Conservation (phyloP, 2,329 filamentous ascomycete species). For the Sclerotinia sclerotiorum region DNA sequence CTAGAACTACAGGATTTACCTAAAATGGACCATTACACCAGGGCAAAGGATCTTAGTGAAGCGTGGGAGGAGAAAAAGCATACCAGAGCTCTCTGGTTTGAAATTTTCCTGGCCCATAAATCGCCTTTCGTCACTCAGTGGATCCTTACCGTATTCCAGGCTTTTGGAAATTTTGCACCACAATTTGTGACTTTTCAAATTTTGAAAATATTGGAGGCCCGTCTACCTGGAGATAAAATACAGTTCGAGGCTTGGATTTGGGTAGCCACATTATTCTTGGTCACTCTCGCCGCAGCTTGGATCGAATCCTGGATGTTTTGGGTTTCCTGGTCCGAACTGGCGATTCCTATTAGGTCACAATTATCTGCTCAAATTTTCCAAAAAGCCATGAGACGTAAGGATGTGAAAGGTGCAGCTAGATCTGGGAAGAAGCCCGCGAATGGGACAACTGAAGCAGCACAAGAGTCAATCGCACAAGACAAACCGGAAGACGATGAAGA, state of each 20-base stretch:
- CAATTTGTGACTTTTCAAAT: slow-evolving; percentile 68
- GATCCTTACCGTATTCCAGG: slow-evolving; percentile 47
- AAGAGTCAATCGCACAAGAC: slow-evolving; percentile 32
- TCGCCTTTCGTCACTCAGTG: slow-evolving; percentile 58
- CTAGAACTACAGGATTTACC: slow-evolving; percentile 64
- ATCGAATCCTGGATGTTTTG: slow-evolving; percentile 67
- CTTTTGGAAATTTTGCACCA: slow-evolving; percentile 58
- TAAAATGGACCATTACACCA: slow-evolving; percentile 55
- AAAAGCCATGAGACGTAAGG: slow-evolving; percentile 75
- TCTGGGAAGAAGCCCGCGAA: slow-evolving; percentile 43
- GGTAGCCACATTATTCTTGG: slow-evolving; percentile 62
- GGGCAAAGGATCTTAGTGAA: slow-evolving; percentile 51
- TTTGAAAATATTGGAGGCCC: slow-evolving; percentile 61
- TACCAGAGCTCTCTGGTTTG: slow-evolving; percentile 57
- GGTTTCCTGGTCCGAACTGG: slow-evolving; percentile 62
- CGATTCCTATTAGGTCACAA: slow-evolving; percentile 66
- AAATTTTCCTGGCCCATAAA: slow-evolving; percentile 59
- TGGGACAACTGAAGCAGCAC: slow-evolving; percentile 29
- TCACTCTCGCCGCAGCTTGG: slow-evolving; percentile 54
- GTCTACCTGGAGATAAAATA: slow-evolving; percentile 47
- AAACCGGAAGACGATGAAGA: slow-evolving; percentile 43
- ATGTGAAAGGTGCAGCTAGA: slow-evolving; percentile 63
- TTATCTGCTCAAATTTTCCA: slow-evolving; percentile 72
- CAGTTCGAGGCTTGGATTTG: slow-evolving; percentile 63
- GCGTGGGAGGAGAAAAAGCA: slow-evolving; percentile 52